Percentiles rank a stretch among this genome's conserved stretches.
phyloP scores from a whole-genome alignment of 2,329 filamentous ascomycete genomes.

The Verticillium klebahnii region DNA sequence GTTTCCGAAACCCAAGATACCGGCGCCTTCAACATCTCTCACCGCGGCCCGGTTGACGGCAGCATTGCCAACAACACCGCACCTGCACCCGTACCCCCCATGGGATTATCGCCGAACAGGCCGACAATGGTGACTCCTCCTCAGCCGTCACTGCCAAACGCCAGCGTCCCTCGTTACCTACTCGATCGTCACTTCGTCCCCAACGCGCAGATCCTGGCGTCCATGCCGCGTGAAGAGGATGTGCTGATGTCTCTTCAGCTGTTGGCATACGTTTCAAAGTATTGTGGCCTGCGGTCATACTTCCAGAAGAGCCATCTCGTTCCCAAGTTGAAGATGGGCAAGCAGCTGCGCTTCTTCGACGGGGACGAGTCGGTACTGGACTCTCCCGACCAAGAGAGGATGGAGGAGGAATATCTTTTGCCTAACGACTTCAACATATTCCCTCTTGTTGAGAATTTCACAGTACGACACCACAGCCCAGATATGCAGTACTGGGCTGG shows the following conservation, averaged over 20 bases:
- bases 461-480: conserved; percentile 86
- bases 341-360: conserved; percentile 77
- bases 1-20: conserved; percentile 82
- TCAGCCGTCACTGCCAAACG: conserved; percentile 66
- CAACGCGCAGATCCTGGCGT: conserved; percentile 71
- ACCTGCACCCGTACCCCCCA: conserved; percentile 58
- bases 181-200: conserved; percentile 68
- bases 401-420: conserved; percentile 82
- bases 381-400: conserved; percentile 52
- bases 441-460: conserved; percentile 96
- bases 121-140: conserved; percentile 66
- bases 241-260: conserved; percentile 97
- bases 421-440: conserved; percentile 98
- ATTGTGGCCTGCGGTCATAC: conserved; percentile 91
- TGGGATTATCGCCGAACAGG: conserved; percentile 71
- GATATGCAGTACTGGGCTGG: conserved; percentile 99
- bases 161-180: conserved; percentile 73
- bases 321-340: conserved; percentile 83
- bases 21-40: conserved; percentile 91
- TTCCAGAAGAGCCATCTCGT: conserved; percentile 95
- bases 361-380: conserved; percentile 51
- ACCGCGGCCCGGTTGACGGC: conserved; percentile 77
- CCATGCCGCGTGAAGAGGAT: conserved; percentile 95
- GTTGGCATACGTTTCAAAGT: conserved; percentile 96
- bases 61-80: conserved; percentile 73